Conservation (phyloP, 2,329 filamentous ascomycete species). For the Fusarium xylarioides region DNA sequence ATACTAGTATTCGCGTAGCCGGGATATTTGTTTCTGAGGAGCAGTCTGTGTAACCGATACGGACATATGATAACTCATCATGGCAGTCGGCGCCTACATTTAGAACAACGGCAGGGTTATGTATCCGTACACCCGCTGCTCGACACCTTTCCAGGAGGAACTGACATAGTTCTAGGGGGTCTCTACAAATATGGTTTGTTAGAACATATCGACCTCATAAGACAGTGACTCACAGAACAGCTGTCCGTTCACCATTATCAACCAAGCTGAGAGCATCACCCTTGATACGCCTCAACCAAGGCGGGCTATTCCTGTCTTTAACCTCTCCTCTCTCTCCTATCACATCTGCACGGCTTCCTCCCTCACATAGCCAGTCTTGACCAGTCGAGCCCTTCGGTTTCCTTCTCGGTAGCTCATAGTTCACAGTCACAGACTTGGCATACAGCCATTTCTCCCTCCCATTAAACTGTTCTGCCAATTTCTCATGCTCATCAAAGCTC, state of each 20-base stretch:
- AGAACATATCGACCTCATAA: not conserved
- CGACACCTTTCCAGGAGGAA: constrained; percentile 69
- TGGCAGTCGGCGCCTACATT: constrained; percentile 60
- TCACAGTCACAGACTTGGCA: constrained; percentile 65
- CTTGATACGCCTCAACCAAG: constrained; percentile 50
- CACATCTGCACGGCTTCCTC: constrained; percentile 66
- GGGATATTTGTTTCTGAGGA: constrained; percentile 62
- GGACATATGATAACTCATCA: constrained; percentile 61
- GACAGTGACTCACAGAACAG: constrained; percentile 65
- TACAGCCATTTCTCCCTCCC: constrained; percentile 65
- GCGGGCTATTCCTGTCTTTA: constrained; percentile 46
- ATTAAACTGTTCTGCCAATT: constrained; percentile 67
- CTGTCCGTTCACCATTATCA: constrained; percentile 67
- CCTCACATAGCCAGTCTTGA: constrained; percentile 73
- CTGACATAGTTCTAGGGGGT: constrained; percentile 71
- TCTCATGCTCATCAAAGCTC: constrained; percentile 74
- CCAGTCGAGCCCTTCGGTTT: constrained; percentile 53
- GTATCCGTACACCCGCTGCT: constrained; percentile 69
- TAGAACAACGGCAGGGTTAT: constrained; percentile 69
- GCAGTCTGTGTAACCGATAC: constrained; percentile 56
- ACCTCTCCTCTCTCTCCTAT: constrained; percentile 51
- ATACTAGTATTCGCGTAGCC: constrained; percentile 72
- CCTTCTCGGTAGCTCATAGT: constrained; percentile 52
- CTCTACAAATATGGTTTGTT: constrained; percentile 52
- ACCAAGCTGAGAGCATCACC: constrained; percentile 70